Conservation (phyloP, 768 basidiomycete genomes). For the Tricholoma matsutake region DNA sequence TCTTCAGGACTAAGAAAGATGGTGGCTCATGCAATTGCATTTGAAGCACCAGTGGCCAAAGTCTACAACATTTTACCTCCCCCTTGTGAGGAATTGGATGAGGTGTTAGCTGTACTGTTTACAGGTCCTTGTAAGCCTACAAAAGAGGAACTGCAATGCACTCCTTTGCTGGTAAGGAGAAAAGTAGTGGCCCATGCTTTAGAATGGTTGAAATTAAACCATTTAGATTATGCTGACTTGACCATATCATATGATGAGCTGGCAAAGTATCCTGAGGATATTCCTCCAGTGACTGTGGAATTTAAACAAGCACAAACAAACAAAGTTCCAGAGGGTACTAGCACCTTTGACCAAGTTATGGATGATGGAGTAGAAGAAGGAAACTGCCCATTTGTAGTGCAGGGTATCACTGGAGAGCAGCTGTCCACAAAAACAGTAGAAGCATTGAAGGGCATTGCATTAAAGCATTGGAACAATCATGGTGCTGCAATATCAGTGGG, state of each 20-base stretch:
- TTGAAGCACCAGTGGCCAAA: constrained; percentile 26
- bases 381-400: constrained; percentile 33
- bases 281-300: constrained; percentile 16
- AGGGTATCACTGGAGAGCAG: constrained; percentile 29
- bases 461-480: constrained; percentile 25
- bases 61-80: no score
- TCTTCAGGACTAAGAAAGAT: no score
- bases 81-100: constrained; percentile 29
- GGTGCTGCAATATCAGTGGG: no score
- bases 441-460: constrained; percentile 20
- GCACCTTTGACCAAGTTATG: constrained; percentile 19
- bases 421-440: constrained; percentile 16
- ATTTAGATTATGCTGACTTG: no score
- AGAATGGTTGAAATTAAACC: no score
- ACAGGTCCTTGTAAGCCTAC: constrained; percentile 25
- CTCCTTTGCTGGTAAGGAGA: neutral
- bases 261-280: constrained; percentile 17
- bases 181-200: constrained; percentile 17
- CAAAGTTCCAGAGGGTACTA: no score
- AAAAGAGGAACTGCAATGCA: constrained; percentile 17
- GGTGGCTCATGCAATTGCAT: no score
- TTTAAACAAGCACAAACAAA: no score
- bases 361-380: constrained; percentile 29
- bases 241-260: no score
- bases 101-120: no score